Conservation (phyloP, 352 stramenopile species). For the Pythium phragmiticola region DNA sequence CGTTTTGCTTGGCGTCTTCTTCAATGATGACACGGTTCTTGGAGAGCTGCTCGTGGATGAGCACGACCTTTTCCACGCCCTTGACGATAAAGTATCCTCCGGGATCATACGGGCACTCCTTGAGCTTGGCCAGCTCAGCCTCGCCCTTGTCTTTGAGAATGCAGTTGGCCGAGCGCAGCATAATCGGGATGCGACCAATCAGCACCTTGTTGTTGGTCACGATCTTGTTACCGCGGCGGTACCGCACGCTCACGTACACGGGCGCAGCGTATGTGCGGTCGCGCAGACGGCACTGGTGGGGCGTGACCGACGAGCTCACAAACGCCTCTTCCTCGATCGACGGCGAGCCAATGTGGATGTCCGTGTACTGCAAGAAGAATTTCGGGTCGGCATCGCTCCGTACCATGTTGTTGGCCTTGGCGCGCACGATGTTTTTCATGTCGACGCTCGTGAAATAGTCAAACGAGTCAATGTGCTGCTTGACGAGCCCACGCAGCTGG, state of each 20-base stretch:
- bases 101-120: conserved; percentile 99
- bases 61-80: conserved; percentile 98
- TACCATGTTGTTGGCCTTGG: conserved; percentile 91
- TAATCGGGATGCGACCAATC: conserved; percentile 97
- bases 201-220: conserved; percentile 98
- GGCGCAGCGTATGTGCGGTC: conserved; percentile 99
- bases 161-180: conserved; percentile 97
- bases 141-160: conserved; percentile 95
- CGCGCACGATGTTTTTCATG: conserved; percentile 98
- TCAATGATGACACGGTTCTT: conserved; percentile 99
- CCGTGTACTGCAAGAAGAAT: conserved; percentile 98
- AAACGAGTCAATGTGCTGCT: conserved; percentile 99
- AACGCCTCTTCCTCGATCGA: conserved; percentile 97
- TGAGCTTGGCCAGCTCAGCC: conserved; percentile 93
- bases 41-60: conserved; percentile 99
- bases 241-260: conserved; percentile 99
- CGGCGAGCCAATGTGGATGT: conserved; percentile 97
- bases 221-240: conserved; percentile 96
- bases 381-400: conserved; percentile 95
- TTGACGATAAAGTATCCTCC: conserved; percentile 99
- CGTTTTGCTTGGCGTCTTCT: conserved; percentile 91
- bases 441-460: conserved; percentile 99
- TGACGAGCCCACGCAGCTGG: conserved; percentile 88
- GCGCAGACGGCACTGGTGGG: conserved; percentile 97
- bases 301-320: conserved; percentile 90